These are phyloP conservation scores for Mycothermus thermophilus DNA, from an alignment of 495 filamentous ascomycete species.

Conservation along the genomic window DNA sequence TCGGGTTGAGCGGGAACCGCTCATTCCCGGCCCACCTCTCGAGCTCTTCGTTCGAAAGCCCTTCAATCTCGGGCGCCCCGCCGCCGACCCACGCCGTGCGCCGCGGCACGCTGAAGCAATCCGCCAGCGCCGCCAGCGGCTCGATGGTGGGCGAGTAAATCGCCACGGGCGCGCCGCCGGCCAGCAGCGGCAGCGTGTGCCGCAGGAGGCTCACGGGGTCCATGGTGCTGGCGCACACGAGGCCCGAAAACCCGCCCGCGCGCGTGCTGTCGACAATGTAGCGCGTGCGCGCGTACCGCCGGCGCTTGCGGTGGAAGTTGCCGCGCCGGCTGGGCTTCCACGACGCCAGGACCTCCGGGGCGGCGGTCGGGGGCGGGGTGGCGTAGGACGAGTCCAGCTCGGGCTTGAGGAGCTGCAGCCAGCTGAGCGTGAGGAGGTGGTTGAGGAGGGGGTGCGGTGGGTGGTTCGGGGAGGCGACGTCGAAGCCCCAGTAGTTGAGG, in stretches of 20 bases:
- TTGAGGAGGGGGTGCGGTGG: constrained; percentile 61
- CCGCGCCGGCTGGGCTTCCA: constrained; percentile 67
- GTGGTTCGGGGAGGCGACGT: constrained; percentile 49
- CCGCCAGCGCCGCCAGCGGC: constrained; percentile 56
- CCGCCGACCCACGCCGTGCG: constrained; percentile 52
- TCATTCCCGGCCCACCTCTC: constrained; percentile 41
- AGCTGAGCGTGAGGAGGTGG: constrained; percentile 71
- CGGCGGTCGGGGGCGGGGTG: constrained; percentile 38
- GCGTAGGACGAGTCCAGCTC: constrained; percentile 53
- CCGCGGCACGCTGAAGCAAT: constrained; percentile 64
- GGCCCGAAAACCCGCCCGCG: constrained; percentile 64
- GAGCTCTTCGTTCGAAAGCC: constrained; percentile 24
- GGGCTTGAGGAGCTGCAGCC: constrained; percentile 78
- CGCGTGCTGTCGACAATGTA: constrained; percentile 58
- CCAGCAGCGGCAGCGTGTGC: constrained; percentile 59
- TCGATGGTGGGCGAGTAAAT: constrained; percentile 72
- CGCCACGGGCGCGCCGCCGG: constrained; percentile 71
- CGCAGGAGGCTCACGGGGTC: constrained; percentile 62
- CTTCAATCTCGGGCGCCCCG: constrained; percentile 22
- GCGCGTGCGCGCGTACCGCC: constrained; percentile 57
- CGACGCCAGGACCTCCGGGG: constrained; percentile 40
- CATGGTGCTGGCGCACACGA: constrained; percentile 70
- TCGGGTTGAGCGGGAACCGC: constrained; percentile 74
- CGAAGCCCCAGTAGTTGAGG: constrained; percentile 77
- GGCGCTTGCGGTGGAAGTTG: constrained; percentile 71